Evolutionary conservation across 2,329 filamentous ascomycete genomes (phyloP), one percentile per base, ranked within the genome.

Genomic region (Dactylonectria macrodidyma): DNA sequence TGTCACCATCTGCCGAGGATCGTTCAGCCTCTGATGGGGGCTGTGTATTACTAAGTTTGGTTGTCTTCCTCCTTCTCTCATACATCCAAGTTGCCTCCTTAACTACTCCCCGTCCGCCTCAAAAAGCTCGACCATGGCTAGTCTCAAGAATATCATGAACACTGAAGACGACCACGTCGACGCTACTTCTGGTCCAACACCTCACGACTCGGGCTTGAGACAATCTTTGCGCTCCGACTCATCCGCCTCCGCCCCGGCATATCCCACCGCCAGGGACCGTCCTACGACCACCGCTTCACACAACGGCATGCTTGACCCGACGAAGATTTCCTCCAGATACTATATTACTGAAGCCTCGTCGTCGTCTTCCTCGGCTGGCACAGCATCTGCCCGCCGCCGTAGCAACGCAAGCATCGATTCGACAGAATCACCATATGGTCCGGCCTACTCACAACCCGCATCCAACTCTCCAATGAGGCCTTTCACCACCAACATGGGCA

Each of bases 101-200:
- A 68, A 68, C 67, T 71, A 68, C 66, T 69, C 54, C 68, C 76
- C 79, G 80, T 82, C 81, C 81, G 76, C 80, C 83, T 78, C 79
- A 82, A 79, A 75, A 78, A 75, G 73, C 75, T 78, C 78, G 56
- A 79, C 78, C 80, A 88, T 89, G 87, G 83, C 86, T 72, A 87
- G 85, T 76, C 83, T 89, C 71, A 84, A 83, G 75, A 86, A 86
- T 75, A 89, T 89, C 77, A 88, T 89, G 84, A 87, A 88, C 78
- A 81, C 83, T 75, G 84, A 86, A 74, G 85, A 87, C 73, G 85
- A 86, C 73, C 81, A 83, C 69, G 77, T 77, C 67, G 80, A 83
- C 71, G 76, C 82, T 65, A 78, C 78, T 76, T 73, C 79, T 76
- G 81, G 82, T 84, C 86, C 84, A 84, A 86, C 80, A 81, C 79